Evolutionary conservation across 140 eudicot species (phyloP).

Genomic region (Erigeron philadelphicus): DNA sequence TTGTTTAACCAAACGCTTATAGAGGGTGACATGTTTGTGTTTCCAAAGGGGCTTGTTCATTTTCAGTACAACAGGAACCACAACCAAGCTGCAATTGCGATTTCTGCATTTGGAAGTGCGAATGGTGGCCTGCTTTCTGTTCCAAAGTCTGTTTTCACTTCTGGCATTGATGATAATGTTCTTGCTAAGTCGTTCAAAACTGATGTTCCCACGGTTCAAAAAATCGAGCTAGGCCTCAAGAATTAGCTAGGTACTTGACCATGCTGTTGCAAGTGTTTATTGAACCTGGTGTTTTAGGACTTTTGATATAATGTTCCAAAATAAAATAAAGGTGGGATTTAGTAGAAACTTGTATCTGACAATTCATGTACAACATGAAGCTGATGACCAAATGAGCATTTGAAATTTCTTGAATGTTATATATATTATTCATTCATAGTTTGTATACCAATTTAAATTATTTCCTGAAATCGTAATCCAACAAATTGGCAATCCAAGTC

Average conservation of each 20-base stretch:
- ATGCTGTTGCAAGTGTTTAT: neutral
- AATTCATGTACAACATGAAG: neutral
- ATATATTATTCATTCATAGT: too few species aligned
- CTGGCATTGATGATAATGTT: neutral
- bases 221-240: neutral
- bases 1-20: slow-evolving; percentile 34
- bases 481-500: too few species aligned
- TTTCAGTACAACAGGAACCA: slow-evolving; percentile 36
- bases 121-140: slow-evolving; percentile 32
- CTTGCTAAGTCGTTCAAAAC: neutral
- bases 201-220: neutral
- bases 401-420: neutral
- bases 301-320: too few species aligned
- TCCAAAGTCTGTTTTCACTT: slow-evolving; percentile 29
- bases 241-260: neutral
- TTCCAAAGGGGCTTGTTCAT: slow-evolving; percentile 40
- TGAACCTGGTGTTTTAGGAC: neutral
- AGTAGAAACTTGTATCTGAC: neutral
- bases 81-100: slow-evolving; percentile 27
- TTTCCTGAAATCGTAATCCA: too few species aligned
- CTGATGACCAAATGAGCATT: neutral
- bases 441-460: too few species aligned
- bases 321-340: neutral
- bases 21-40: slow-evolving; percentile 39
- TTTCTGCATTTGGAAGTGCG: slow-evolving; percentile 38